Evolutionary conservation across 148 eudicot genomes (phyloP).

Genomic region (Heliosperma pusillum): DNA sequence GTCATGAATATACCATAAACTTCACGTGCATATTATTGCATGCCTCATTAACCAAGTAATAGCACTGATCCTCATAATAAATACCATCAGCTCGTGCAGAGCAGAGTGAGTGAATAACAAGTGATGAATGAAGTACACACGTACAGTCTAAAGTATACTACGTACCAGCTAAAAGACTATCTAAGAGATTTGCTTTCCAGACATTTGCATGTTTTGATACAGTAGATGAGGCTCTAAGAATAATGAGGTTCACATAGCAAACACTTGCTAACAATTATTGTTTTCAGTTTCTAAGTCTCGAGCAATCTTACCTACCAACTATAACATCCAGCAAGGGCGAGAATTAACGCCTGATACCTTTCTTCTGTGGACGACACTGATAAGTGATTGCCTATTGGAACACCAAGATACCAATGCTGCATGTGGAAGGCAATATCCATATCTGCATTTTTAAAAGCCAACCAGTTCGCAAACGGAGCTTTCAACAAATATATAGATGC

Average conservation of each 20-base stretch:
- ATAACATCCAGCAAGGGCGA: constrained; percentile 80
- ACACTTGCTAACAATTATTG: constrained; percentile 50
- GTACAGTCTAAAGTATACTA: constrained; percentile 1
- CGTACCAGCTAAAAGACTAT: constrained; percentile 20
- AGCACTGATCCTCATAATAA: constrained; percentile 3
- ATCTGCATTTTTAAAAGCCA: constrained; percentile 99
- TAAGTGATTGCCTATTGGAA: constrained; percentile 77
- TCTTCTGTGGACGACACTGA: constrained; percentile 74
- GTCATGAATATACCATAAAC: constrained; percentile 8
- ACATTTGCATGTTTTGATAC: constrained; percentile 29
- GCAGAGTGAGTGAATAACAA: not conserved
- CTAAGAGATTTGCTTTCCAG: constrained; percentile 23
- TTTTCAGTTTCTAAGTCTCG: constrained; percentile 64
- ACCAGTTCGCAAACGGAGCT: constrained; percentile 92
- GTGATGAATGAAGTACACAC: not conserved
- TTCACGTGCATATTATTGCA: not conserved
- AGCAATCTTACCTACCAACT: constrained; percentile 97
- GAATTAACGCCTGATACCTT: constrained; percentile 89
- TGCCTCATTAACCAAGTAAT: constrained; percentile 14
- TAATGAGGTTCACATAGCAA: constrained; percentile 38
- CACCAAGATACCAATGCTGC: constrained; percentile 93
- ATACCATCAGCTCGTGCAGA: not conserved
- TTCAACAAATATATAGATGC: constrained; percentile 69
- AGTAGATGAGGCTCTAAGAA: constrained; percentile 35
- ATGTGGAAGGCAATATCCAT: constrained; percentile 69